Base-by-base conservation (phyloP, 371 early-diverging fungal genomes). In the Mortierella sp. region DNA sequence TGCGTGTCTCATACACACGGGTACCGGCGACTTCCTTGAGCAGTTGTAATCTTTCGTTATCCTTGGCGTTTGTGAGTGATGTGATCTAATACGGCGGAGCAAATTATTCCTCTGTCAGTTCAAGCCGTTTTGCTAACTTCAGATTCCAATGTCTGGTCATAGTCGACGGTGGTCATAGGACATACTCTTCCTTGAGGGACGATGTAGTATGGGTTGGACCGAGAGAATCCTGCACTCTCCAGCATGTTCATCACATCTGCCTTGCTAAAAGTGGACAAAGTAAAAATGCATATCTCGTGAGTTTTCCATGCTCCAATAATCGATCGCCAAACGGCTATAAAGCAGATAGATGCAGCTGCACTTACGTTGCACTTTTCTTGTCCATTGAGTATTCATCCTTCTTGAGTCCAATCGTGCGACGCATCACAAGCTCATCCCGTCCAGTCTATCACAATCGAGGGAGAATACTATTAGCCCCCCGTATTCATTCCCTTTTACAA, bases 1-100 rank as follows among this genome's bases (percentile, higher is more conserved):
- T 93, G n/a, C 98, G 94, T 77, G 95, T 92, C 91, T 99, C 99
- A 88, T 99, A 99, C 4, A 99, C 97, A 29, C 95, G 91, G 8
- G 99, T 99, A 72, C 99, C 99, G 24, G 99, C 99, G 51, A 99
- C 97, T 78, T 99, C 99, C 84, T 99, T 99, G 24, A 99, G 93
- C 49, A 99, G 86, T 65, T 95, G 92, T 55, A 99, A 89, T 10
- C 99, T 92, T 88, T 99, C 99, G 51, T 88, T 83, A 83, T 99
- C 99, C 83, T 97, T 97, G 4, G 99, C 97, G 70, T 97, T 97
- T 0, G 99, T 98, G 73, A 99, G 91, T 4, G 97, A 94, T 7
- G 95, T 98, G 75, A 96, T 94, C 95, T 96, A 85, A 16, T 29
- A 5, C 51, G 21, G 29, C 14, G 55, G 48, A 41, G 43, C 58